Evolutionary conservation across 2,329 filamentous ascomycete genomes (phyloP).

Genomic region (Sclerotinia nivalis): DNA sequence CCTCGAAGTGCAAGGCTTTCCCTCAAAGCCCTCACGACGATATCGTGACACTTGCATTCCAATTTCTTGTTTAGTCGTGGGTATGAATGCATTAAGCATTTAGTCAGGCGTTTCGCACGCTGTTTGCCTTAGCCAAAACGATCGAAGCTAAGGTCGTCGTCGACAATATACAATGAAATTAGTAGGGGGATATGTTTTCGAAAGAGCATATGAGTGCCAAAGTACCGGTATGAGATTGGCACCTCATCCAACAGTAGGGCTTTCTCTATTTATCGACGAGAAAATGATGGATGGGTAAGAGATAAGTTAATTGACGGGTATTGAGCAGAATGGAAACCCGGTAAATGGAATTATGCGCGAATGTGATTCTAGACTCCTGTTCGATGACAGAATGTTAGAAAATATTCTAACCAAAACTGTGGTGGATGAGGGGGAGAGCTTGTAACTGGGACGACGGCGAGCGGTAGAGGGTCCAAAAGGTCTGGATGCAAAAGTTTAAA

Average conservation of each 20-base stretch:
- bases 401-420: not conserved
- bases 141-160: not conserved
- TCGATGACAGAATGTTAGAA: conserved; percentile 17
- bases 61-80: conserved; percentile 23
- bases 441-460: not conserved
- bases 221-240: conserved; percentile 11
- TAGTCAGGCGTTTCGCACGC: conserved; percentile 18
- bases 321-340: not conserved
- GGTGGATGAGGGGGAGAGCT: not conserved
- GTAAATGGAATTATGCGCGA: conserved; percentile 14
- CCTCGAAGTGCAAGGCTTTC: conserved; percentile 32
- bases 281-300: not conserved
- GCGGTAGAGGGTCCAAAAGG: conserved; percentile 6
- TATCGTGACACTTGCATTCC: conserved; percentile 33
- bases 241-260: conserved; percentile 7
- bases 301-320: not conserved
- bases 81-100: conserved; percentile 16
- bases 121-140: conserved; percentile 7
- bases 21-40: conserved; percentile 26
- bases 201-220: not conserved
- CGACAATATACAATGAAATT: conserved; percentile 1
- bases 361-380: conserved; percentile 18
- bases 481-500: conserved; percentile 14
- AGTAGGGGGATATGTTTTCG: not conserved
- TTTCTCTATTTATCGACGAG: not conserved